phyloP scores from a whole-genome alignment of 345 rosid genomes.

The Citrus glauca region DNA sequence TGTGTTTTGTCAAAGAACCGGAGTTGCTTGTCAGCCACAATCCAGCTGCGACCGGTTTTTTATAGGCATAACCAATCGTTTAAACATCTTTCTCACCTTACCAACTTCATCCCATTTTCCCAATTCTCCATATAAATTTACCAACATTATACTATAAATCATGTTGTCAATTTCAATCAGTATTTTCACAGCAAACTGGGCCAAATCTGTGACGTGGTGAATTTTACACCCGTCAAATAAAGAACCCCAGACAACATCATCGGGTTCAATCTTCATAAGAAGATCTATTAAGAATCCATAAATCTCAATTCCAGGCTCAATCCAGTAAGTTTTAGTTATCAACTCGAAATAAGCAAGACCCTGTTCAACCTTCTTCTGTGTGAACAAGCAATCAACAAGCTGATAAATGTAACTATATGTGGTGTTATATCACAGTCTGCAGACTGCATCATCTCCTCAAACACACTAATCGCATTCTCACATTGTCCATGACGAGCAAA shows the following conservation, averaged over 20 bases:
- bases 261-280: conserved; percentile 67
- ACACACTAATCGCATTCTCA: conserved; percentile 39
- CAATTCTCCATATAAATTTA: conserved; percentile 64
- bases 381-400: conserved; percentile 74
- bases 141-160: conserved; percentile 1
- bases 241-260: conserved; percentile 84
- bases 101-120: conserved; percentile 44
- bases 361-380: conserved; percentile 66
- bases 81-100: neutral
- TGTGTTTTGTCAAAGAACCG: conserved; percentile 56
- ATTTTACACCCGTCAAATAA: conserved; percentile 72
- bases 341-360: conserved; percentile 58
- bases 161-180: no score
- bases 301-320: conserved; percentile 44
- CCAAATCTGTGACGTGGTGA: conserved; percentile 48
- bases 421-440: conserved; percentile 30
- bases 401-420: conserved; percentile 60
- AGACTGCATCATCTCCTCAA: conserved; percentile 39
- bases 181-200: conserved; percentile 44
- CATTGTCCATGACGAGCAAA: conserved; percentile 74
- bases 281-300: conserved; percentile 78
- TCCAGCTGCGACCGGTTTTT: conserved; percentile 85
- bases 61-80: conserved; percentile 50
- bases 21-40: conserved; percentile 52
- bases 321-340: conserved; percentile 46